These are phyloP conservation scores for Coniosporium apollinis DNA, from an alignment of 495 filamentous ascomycete species.

Conservation along the genomic window DNA sequence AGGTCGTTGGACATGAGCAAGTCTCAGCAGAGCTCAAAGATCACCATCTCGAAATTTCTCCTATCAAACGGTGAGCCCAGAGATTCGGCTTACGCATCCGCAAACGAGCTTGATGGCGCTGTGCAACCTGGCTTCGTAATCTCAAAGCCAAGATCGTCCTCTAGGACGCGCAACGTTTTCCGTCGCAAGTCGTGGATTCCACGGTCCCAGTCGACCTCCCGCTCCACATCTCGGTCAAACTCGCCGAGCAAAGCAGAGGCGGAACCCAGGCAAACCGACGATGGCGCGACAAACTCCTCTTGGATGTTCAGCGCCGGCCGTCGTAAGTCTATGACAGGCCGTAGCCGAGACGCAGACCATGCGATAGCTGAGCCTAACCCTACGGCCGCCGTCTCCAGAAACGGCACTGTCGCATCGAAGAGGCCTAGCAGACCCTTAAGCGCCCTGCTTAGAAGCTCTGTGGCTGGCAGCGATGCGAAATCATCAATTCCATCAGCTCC, in stretches of 20 bases:
- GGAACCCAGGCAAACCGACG: neutral
- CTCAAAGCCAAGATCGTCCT: too few species aligned
- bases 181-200: too few species aligned
- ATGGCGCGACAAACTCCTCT: neutral
- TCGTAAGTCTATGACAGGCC: neutral
- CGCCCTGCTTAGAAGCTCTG: neutral
- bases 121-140: too few species aligned
- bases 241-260: conserved; percentile 1
- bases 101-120: conserved; percentile 5
- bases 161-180: too few species aligned
- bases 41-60: conserved; percentile 2
- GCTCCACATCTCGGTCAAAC: neutral
- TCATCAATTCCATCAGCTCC: conserved; percentile 1
- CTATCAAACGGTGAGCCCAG: neutral
- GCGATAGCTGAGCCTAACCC: neutral
- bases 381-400: neutral
- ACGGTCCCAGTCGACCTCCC: conserved; percentile 4
- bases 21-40: conserved; percentile 10
- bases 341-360: neutral
- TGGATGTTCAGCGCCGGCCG: too few species aligned
- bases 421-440: conserved; percentile 1
- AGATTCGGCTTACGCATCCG: neutral
- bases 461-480: neutral
- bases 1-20: conserved; percentile 2
- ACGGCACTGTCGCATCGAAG: neutral